phyloP scores from a whole-genome alignment of 1,284 basidiomycete species.

The Malassezia dermatis region DNA sequence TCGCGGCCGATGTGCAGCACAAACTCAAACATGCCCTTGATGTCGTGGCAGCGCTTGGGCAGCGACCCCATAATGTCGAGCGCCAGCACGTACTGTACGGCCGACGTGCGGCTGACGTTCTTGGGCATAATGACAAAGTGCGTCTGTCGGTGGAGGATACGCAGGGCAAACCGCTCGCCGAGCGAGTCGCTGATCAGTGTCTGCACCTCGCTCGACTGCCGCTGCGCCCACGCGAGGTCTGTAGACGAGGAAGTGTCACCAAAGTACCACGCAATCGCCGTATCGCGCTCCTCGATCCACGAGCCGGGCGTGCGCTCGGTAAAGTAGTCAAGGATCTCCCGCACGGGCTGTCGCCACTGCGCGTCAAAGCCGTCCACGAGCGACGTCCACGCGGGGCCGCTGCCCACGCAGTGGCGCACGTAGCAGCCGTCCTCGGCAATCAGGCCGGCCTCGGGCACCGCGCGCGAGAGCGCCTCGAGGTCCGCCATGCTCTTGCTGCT shows the following conservation, averaged over 20 bases:
- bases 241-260: constrained; percentile 52
- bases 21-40: constrained; percentile 38
- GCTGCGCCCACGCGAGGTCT: constrained; percentile 64
- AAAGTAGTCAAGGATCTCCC: constrained; percentile 66
- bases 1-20: constrained; percentile 41
- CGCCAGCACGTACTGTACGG: constrained; percentile 52
- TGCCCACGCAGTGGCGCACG: constrained; percentile 55
- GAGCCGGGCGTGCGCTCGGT: constrained; percentile 74
- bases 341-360: constrained; percentile 65
- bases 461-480: constrained; percentile 52
- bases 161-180: constrained; percentile 41
- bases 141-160: constrained; percentile 32
- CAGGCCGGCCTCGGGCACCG: constrained; percentile 63
- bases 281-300: constrained; percentile 71
- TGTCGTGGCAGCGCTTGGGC: not conserved
- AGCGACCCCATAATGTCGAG: constrained; percentile 22
- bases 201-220: constrained; percentile 78
- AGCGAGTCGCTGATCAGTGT: constrained; percentile 61
- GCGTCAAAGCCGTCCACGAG: constrained; percentile 68
- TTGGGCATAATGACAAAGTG: constrained; percentile 67
- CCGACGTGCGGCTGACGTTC: constrained; percentile 68
- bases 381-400: constrained; percentile 57
- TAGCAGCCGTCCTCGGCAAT: constrained; percentile 80
- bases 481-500: constrained; percentile 63
- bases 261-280: constrained; percentile 73